A percentile compares a stretch with the other conserved stretches of the same genome.
phyloP scores from a whole-genome alignment of 768 basidiomycete genomes.

The Trametes meyenii region DNA sequence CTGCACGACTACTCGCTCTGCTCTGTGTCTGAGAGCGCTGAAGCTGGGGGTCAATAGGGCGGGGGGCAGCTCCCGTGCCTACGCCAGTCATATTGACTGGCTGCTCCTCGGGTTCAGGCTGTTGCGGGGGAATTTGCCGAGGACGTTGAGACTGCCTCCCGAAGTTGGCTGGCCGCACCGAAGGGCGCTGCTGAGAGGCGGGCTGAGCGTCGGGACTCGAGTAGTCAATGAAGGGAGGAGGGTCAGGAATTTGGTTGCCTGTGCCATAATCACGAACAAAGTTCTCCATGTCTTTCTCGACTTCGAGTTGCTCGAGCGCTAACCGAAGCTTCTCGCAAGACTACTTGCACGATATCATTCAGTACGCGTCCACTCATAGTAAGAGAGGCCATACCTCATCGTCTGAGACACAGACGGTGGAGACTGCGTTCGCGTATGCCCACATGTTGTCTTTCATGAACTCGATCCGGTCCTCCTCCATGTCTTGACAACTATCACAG shows the following conservation, averaged over 20 bases:
- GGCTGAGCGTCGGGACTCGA: constrained; percentile 66
- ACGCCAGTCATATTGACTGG: constrained; percentile 67
- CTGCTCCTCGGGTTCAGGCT: constrained; percentile 44
- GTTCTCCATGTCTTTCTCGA: constrained; percentile 83
- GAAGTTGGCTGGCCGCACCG: constrained; percentile 62
- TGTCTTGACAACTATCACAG: constrained; percentile 93
- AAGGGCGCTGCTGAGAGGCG: constrained; percentile 56
- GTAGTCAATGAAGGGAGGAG: constrained; percentile 86
- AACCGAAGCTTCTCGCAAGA: constrained; percentile 90
- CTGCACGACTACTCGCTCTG: constrained; percentile 28
- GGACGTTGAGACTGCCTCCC: constrained; percentile 43
- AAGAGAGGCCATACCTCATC: constrained; percentile 70
- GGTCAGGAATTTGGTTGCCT: constrained; percentile 84
- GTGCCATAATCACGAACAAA: constrained; percentile 92
- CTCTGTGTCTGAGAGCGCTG: constrained; percentile 38
- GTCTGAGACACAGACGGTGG: constrained; percentile 91
- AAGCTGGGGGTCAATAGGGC: constrained; percentile 35
- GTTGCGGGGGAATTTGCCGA: constrained; percentile 35
- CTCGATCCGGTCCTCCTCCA: constrained; percentile 93
- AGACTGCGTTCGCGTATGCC: constrained; percentile 96
- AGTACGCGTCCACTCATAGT: not conserved
- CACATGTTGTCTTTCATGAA: constrained; percentile 96
- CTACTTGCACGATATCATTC: constrained; percentile 42
- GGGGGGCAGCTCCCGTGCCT: constrained; percentile 61
- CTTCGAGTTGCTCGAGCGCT: constrained; percentile 86